phyloP scores from a whole-genome alignment of 2,329 filamentous ascomycete genomes.

The Zarea fungicola region DNA sequence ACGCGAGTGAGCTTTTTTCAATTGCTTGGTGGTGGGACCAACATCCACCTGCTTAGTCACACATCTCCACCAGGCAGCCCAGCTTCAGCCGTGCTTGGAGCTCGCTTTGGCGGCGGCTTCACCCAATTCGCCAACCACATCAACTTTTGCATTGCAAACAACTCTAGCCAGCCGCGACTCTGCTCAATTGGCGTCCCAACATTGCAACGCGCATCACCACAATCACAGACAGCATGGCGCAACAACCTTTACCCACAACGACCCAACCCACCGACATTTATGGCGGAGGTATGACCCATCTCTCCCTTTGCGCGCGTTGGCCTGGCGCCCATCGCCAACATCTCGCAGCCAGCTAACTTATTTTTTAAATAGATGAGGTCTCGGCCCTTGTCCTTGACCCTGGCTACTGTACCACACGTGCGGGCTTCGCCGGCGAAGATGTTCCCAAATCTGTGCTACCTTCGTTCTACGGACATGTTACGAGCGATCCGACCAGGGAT shows the following conservation, averaged over 20 bases:
- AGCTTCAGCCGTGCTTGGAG: not conserved
- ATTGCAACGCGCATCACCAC: conserved; percentile 12
- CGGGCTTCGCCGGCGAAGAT: conserved; percentile 96
- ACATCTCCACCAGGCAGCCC: not conserved
- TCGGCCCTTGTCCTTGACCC: conserved; percentile 95
- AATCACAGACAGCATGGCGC: conserved; percentile 41
- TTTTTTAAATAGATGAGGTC: conserved; percentile 76
- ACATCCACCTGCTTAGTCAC: conserved; percentile 13
- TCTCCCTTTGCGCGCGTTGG: conserved; percentile 14
- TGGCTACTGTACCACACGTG: conserved; percentile 84
- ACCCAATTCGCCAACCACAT: conserved; percentile 6
- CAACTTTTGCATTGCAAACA: conserved; percentile 16
- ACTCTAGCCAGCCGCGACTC: conserved; percentile 13
- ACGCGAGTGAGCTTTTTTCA: conserved; percentile 7
- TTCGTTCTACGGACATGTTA: conserved; percentile 73
- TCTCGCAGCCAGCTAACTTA: conserved; percentile 3
- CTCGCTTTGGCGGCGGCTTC: conserved; percentile 10
- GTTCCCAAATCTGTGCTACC: conserved; percentile 90
- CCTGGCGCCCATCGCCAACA: conserved; percentile 7
- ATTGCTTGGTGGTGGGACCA: not conserved
- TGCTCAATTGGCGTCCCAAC: conserved; percentile 21
- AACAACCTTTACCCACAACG: conserved; percentile 51
- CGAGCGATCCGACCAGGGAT: conserved; percentile 41
- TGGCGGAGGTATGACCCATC: conserved; percentile 49
- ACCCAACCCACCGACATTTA: conserved; percentile 58